Base-by-base conservation (phyloP, 805 yeast genomes). In the Nakazawaea laoshanensis region DNA sequence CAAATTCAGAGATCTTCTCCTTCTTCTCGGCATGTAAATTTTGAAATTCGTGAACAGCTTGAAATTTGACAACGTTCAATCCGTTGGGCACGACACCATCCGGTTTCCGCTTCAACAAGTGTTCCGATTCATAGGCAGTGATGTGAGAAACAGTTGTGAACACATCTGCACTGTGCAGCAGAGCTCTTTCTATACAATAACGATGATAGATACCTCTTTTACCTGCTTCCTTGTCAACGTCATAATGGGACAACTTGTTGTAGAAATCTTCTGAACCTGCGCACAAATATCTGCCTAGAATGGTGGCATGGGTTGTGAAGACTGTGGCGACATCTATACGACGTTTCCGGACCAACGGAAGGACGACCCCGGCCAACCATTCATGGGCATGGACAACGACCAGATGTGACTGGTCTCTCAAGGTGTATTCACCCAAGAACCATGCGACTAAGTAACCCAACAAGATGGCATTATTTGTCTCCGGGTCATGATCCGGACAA, bases 31-130 rank as follows among this genome's bases (percentile, higher is more conserved):
- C 96, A 62, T 89, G 98, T 58, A 89, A 66, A 58, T 92, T 89
- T 61, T 89, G 98, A 64, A 89, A 89, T 62, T 89, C 98, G 59
- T 89, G 98, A 45, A 89, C 95, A 1, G 97, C 97, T 50, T 84
- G 89, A 61, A 89, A 89, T 62, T 89, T 89, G 42, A 88, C 86
- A 34, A 89, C 97, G 53, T 89, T 89, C 42, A 89, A 68, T 16
- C 98, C 98, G 53, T 89, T 89, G 35, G 98, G 98, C 52, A 92
- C 70, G 15, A 89, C 96, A 3, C 98, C 98, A 52, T 89, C 98
- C 1, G 98, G 98, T 57, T 89, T 88, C 42, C 98, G 73, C 52
- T 89, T 92, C 45, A 89, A 68, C 56, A 89, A 65, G 55, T 88
- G 94, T 61, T 89, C 97, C 5, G 89, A 67, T 58, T 89, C 98